These are phyloP conservation scores for Candida mesenterica DNA, from an alignment of 1,139 yeast species.

Conservation along the genomic window DNA sequence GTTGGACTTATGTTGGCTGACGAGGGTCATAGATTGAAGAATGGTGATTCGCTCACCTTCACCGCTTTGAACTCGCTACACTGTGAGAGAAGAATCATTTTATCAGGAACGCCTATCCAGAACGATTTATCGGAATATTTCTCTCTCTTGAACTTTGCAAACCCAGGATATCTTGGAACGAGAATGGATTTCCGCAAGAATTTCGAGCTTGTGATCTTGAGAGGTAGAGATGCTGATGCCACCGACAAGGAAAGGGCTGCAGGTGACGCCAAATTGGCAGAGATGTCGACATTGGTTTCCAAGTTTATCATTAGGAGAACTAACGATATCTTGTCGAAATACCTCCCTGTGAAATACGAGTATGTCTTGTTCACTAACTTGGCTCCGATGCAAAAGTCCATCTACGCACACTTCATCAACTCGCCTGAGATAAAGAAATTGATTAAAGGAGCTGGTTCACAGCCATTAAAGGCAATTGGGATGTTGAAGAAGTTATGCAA, in stretches of 20 bases:
- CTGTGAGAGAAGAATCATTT: constrained; percentile 84
- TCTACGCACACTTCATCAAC: constrained; percentile 74
- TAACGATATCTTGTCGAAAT: constrained; percentile 89
- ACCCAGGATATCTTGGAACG: constrained; percentile 90
- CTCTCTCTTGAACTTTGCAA: constrained; percentile 86
- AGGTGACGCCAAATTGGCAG: constrained; percentile 72
- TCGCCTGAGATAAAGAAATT: constrained; percentile 77
- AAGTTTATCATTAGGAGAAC: constrained; percentile 93
- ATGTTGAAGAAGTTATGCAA: constrained; percentile 85
- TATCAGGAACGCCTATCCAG: constrained; percentile 97
- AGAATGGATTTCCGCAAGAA: constrained; percentile 80
- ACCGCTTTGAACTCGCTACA: constrained; percentile 80
- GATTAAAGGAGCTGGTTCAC: constrained; percentile 71
- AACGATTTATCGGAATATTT: constrained; percentile 95
- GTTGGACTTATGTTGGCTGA: constrained; percentile 91
- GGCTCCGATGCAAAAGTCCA: constrained; percentile 69
- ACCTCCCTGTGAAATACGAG: constrained; percentile 92
- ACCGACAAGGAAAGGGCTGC: constrained; percentile 70
- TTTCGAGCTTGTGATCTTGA: constrained; percentile 74
- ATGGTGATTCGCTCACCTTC: constrained; percentile 91
- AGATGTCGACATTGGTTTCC: constrained; percentile 75
- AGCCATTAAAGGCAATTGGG: constrained; percentile 90
- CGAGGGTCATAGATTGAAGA: constrained; percentile 94
- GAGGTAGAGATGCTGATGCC: constrained; percentile 90
- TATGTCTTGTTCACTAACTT: constrained; percentile 89